A percentile compares a stretch with the other conserved stretches of the same genome.
Conservation (phyloP, 441 rosid species). For the Populus hybrid region DNA sequence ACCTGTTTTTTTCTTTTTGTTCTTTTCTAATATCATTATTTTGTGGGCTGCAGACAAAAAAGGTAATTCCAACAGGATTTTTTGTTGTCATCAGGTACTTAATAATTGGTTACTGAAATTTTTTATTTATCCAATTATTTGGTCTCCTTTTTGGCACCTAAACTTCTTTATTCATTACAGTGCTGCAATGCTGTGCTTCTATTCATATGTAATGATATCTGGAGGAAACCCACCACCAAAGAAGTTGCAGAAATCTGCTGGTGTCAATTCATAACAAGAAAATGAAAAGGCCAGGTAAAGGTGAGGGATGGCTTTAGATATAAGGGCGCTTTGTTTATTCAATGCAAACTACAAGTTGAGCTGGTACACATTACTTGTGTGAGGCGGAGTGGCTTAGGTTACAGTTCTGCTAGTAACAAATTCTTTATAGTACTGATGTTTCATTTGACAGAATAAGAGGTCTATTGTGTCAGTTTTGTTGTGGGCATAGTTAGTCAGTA, state of each 20-base stretch:
- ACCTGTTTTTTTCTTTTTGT: not conserved
- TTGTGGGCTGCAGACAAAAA: slow-evolving; percentile 64
- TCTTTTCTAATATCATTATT: slow-evolving; percentile 7
- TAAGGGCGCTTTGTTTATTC: not conserved
- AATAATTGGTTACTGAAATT: not conserved
- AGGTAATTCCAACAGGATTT: slow-evolving; percentile 59
- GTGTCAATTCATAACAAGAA: slow-evolving; percentile 29
- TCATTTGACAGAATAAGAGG: not conserved
- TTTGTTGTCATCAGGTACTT: slow-evolving; percentile 58
- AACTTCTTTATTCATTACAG: slow-evolving; percentile 31
- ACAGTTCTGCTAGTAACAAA: not conserved
- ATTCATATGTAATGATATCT: slow-evolving; percentile 60
- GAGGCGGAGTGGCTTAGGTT: not conserved
- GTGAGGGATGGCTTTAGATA: not conserved
- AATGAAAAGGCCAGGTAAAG: slow-evolving; percentile 15
- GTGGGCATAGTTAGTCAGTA: not conserved
- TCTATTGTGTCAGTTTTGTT: not conserved
- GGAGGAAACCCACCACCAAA: slow-evolving; percentile 98
- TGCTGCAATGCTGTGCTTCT: slow-evolving; percentile 83
- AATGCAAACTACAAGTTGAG: not conserved
- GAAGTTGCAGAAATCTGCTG: slow-evolving; percentile 56
- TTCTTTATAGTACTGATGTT: not conserved
- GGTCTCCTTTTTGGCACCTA: not conserved
- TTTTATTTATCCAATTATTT: not conserved
- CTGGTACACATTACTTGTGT: not conserved